phyloP scores from a whole-genome alignment of 208 protist species.

The Balamuthia mandrillaris region DNA sequence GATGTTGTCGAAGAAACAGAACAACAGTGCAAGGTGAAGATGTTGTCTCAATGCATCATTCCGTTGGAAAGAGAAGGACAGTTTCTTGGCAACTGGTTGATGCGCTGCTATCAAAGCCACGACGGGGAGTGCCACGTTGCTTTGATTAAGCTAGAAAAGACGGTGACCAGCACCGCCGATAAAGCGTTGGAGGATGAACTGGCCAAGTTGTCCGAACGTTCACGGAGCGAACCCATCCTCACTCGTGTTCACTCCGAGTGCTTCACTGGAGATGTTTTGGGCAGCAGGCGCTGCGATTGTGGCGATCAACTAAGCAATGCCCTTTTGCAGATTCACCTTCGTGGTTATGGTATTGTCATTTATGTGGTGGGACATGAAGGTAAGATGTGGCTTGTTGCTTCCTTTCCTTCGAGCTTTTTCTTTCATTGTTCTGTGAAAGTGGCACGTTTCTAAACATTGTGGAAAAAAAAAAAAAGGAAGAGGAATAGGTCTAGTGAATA shows the following conservation, averaged over 20 bases:
- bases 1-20: background rate
- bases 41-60: slow-evolving; percentile 36
- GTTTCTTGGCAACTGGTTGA: slow-evolving; percentile 46
- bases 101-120: background rate
- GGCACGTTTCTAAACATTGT: too few relatives aligned
- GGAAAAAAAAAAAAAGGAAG: too few relatives aligned
- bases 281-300: slow-evolving; percentile 61
- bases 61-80: slow-evolving; percentile 29
- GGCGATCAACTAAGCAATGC: slow-evolving; percentile 51
- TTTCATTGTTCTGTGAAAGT: too few relatives aligned
- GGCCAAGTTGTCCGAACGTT: background rate
- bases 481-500: slow-evolving; percentile 64
- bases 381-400: too few relatives aligned
- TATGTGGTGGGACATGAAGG: slow-evolving; percentile 65
- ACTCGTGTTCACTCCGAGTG: slow-evolving; percentile 60
- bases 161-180: slow-evolving; percentile 24
- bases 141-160: too few relatives aligned
- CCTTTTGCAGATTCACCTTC: slow-evolving; percentile 5
- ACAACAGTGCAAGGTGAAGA: background rate
- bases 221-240: background rate
- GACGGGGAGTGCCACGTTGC: slow-evolving; percentile 16
- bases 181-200: slow-evolving; percentile 11
- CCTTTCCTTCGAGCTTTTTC: too few relatives aligned
- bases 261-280: slow-evolving; percentile 65
- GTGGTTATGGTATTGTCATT: slow-evolving; percentile 49